These are phyloP conservation scores for Polygonum maritimum DNA, from an alignment of 148 eudicot genomes.

Conservation along the genomic window DNA sequence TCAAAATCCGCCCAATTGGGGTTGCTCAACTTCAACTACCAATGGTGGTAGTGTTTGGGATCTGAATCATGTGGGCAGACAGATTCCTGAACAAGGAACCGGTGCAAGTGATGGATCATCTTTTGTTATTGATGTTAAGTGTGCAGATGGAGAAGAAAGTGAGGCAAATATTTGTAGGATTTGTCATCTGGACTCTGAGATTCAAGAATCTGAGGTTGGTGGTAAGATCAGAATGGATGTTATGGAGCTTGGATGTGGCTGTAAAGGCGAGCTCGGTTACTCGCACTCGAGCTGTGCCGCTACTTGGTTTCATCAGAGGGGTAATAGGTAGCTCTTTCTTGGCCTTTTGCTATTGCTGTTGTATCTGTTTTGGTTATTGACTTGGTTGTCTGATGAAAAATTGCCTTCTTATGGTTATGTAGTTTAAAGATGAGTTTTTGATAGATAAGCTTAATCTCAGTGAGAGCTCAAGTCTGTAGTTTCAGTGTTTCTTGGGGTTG, in stretches of 20 bases:
- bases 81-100: neutral
- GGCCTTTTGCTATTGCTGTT: neutral
- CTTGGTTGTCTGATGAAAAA: neutral
- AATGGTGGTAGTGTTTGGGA: neutral
- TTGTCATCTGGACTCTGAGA: slow-evolving; percentile 51
- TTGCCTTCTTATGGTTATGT: neutral
- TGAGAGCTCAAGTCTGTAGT: neutral
- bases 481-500: neutral
- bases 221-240: slow-evolving; percentile 19
- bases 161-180: slow-evolving; percentile 48
- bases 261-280: slow-evolving; percentile 66
- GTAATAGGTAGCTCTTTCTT: slow-evolving; percentile 43
- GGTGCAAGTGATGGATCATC: neutral
- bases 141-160: slow-evolving; percentile 7
- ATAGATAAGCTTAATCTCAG: neutral
- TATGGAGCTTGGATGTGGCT: slow-evolving; percentile 58
- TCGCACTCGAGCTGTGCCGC: slow-evolving; percentile 64
- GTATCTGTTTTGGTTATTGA: neutral
- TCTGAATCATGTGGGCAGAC: neutral
- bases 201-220: slow-evolving; percentile 18
- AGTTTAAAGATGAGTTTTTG: neutral
- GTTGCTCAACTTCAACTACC: neutral
- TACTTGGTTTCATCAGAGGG: slow-evolving; percentile 65
- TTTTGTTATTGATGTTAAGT: slow-evolving; percentile 8
- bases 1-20: neutral